phyloP scores from a whole-genome alignment of 2,329 filamentous ascomycete genomes.

The Botrytis fabae region DNA sequence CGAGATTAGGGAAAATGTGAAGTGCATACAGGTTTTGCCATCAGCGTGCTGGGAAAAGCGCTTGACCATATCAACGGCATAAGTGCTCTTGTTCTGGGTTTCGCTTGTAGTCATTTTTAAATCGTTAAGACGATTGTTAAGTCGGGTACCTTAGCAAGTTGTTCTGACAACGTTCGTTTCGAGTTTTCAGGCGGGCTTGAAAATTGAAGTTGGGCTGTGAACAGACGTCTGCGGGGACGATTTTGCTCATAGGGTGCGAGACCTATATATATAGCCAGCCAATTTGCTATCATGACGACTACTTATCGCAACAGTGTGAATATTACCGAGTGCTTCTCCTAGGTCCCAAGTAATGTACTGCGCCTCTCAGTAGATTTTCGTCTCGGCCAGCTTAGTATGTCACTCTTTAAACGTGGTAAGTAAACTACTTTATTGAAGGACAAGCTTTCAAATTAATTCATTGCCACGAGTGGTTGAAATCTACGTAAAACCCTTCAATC shows the following conservation, averaged over 20 bases:
- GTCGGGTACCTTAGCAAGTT: background rate
- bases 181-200: background rate
- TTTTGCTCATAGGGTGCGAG: background rate
- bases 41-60: background rate
- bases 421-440: background rate
- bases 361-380: background rate
- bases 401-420: background rate
- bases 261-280: background rate
- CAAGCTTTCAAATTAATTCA: background rate
- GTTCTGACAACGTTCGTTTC: background rate
- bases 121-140: background rate
- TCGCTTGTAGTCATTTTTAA: background rate
- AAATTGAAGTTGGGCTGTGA: background rate
- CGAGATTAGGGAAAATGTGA: background rate
- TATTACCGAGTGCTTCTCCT: background rate
- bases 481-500: background rate
- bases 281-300: background rate
- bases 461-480: background rate
- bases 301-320: background rate
- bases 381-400: background rate
- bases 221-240: background rate
- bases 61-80: background rate
- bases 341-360: background rate
- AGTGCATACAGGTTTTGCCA: slow-evolving; percentile 5
- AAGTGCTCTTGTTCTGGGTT: background rate